These are phyloP conservation scores for Pythium phragmiticola DNA, from an alignment of 352 stramenopile species.

Conservation along the genomic window DNA sequence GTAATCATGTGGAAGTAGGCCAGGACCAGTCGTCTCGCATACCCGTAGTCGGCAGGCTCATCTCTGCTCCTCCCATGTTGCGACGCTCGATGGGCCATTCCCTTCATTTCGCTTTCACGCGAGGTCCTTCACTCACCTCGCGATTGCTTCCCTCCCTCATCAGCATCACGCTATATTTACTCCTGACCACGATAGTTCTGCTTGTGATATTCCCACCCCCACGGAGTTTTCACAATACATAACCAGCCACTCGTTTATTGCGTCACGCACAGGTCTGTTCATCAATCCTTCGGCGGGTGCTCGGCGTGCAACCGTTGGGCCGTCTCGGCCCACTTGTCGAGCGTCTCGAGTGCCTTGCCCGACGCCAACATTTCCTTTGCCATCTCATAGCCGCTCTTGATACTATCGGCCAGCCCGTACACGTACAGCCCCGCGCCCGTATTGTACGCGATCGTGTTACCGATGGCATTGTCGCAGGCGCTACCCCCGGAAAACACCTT, in stretches of 20 bases:
- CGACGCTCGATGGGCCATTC: slow-evolving; percentile 1
- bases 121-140: neutral
- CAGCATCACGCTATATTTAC: slow-evolving; percentile 11
- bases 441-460: slow-evolving; percentile 98
- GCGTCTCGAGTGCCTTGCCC: slow-evolving; percentile 58
- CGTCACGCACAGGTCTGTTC: neutral
- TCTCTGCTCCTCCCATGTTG: neutral
- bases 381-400: slow-evolving; percentile 87
- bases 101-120: neutral
- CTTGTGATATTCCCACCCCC: no score
- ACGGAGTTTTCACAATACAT: no score
- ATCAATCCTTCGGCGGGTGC: slow-evolving; percentile 6
- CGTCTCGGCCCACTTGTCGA: slow-evolving; percentile 64
- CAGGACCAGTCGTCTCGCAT: slow-evolving; percentile 56
- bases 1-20: slow-evolving; percentile 69
- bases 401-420: slow-evolving; percentile 90
- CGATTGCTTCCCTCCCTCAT: neutral
- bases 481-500: slow-evolving; percentile 81
- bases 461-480: slow-evolving; percentile 91
- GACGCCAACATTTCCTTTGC: slow-evolving; percentile 70
- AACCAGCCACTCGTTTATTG: neutral
- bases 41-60: slow-evolving; percentile 28
- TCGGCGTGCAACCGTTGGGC: slow-evolving; percentile 50
- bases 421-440: slow-evolving; percentile 97
- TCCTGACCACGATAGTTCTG: neutral